These are phyloP conservation scores for Paecilomyces fulvus DNA, from an alignment of 2,329 filamentous ascomycete species.

Conservation along the genomic window DNA sequence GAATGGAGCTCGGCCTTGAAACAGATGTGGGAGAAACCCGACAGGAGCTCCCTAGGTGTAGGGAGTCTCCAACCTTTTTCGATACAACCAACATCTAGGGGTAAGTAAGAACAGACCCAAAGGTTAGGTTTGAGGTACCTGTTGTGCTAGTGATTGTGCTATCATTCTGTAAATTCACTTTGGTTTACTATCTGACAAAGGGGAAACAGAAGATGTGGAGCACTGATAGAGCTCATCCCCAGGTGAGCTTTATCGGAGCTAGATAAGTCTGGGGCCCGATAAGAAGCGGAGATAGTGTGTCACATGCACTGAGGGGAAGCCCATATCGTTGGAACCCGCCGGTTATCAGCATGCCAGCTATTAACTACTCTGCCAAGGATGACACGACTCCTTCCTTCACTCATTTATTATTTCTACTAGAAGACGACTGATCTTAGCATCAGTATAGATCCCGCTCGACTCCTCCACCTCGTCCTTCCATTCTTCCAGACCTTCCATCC, in stretches of 20 bases:
- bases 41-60: no score
- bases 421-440: conserved; percentile 33
- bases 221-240: not conserved
- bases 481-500: conserved; percentile 1
- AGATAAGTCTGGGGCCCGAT: not conserved
- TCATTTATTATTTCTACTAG: conserved; percentile 18
- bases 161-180: not conserved
- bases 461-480: not conserved
- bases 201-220: not conserved
- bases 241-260: not conserved
- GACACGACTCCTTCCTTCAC: not conserved
- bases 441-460: conserved; percentile 8
- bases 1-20: no score
- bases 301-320: not conserved
- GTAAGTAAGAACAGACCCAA: no score
- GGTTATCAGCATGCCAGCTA: not conserved
- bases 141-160: not conserved
- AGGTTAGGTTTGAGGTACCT: no score
- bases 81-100: no score
- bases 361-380: not conserved
- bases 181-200: not conserved
- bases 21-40: no score
- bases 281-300: not conserved
- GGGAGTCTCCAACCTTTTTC: no score
- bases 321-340: not conserved